Conservation (phyloP, 306 rosid genomes). For the cucumber (Cucumis sativus) region DNA sequence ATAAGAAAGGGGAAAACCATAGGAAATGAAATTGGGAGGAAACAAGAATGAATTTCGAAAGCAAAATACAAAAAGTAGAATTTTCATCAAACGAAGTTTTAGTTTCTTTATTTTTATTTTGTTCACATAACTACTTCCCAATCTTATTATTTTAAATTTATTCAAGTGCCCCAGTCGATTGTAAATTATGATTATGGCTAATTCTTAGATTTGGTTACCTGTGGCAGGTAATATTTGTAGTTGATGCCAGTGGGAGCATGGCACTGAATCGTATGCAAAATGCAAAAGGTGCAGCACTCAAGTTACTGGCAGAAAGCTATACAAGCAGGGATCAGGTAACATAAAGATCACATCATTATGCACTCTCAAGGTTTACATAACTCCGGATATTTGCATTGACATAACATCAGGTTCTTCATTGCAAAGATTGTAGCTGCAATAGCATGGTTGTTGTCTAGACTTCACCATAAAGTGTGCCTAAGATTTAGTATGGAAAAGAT, state of each 20-base stretch:
- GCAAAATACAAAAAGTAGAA: no score
- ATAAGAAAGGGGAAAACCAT: no score
- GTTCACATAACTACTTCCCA: neutral
- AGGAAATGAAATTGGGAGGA: no score
- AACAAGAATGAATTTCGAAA: no score
- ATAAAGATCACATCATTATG: conserved; percentile 6
- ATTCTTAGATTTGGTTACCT: neutral
- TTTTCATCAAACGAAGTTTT: neutral
- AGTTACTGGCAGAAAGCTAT: conserved; percentile 91
- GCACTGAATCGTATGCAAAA: conserved; percentile 97
- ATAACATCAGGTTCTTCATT: neutral
- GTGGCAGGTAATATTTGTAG: conserved; percentile 84
- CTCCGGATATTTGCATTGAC: neutral
- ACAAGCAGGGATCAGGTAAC: conserved; percentile 96
- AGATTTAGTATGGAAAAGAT: neutral
- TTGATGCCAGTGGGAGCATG: conserved; percentile 99
- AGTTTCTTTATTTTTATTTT: neutral
- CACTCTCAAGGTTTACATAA: neutral
- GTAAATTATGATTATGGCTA: neutral
- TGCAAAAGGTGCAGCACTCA: conserved; percentile 98
- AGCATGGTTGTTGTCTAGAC: neutral
- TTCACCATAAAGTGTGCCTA: neutral
- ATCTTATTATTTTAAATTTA: no score
- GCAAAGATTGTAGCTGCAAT: neutral
- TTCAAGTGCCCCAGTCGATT: neutral